These are phyloP conservation scores for Lipomyces yamadae DNA, from an alignment of 805 yeast species.

Conservation along the genomic window DNA sequence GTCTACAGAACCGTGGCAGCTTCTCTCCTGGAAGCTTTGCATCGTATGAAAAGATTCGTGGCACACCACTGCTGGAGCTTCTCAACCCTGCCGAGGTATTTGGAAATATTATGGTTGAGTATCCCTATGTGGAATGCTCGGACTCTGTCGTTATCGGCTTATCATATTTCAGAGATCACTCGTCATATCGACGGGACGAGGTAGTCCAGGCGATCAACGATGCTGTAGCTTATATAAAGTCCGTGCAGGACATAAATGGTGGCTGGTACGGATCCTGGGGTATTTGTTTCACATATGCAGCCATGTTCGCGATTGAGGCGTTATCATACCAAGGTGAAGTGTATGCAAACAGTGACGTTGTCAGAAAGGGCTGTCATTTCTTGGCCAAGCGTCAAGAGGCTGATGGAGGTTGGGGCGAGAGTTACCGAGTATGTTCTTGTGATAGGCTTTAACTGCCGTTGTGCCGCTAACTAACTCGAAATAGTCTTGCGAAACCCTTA, in stretches of 20 bases:
- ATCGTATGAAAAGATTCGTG: constrained; percentile 84
- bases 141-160: constrained; percentile 93
- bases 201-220: constrained; percentile 70
- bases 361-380: constrained; percentile 82
- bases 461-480: neutral
- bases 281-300: constrained; percentile 91
- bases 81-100: constrained; percentile 97
- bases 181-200: constrained; percentile 67
- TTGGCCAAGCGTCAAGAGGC: constrained; percentile 70
- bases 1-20: constrained; percentile 75
- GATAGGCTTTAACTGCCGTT: neutral
- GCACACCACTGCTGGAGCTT: constrained; percentile 73
- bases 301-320: constrained; percentile 98
- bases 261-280: constrained; percentile 99
- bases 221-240: constrained; percentile 73
- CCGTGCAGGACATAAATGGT: constrained; percentile 77
- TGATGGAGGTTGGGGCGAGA: constrained; percentile 99
- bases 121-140: constrained; percentile 97
- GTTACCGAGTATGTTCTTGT: constrained; percentile 72
- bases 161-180: constrained; percentile 71
- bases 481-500: constrained; percentile 34
- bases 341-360: constrained; percentile 66
- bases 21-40: constrained; percentile 92
- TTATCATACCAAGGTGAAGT: constrained; percentile 67
- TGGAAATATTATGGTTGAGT: constrained; percentile 97